A percentile compares a stretch with the other conserved stretches of the same genome.
Conservation (phyloP, 2,329 filamentous ascomycete genomes). For the Tolypocladium ovalisporum region DNA sequence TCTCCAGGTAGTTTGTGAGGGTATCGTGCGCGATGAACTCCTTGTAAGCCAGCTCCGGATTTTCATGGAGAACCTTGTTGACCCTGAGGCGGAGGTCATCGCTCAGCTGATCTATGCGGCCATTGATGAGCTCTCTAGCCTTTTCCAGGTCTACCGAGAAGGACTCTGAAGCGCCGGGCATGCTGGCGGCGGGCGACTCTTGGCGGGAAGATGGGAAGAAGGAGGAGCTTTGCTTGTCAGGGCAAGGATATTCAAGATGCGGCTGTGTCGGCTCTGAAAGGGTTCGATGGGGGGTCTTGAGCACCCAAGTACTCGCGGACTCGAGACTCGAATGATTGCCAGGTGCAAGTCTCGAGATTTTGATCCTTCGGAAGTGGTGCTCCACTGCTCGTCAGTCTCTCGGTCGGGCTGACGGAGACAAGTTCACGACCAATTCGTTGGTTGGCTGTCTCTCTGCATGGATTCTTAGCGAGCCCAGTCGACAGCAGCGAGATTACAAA, state of each 20-base stretch:
- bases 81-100: constrained; percentile 6
- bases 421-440: background rate
- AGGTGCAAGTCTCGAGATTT: too few species aligned
- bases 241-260: background rate
- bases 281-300: too few species aligned
- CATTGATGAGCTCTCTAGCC: constrained; percentile 10
- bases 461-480: background rate
- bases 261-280: too few species aligned
- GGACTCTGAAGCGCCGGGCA: background rate
- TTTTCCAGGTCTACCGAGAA: constrained; percentile 5
- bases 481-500: background rate
- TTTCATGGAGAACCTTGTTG: constrained; percentile 20
- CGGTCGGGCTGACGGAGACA: background rate
- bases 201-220: background rate
- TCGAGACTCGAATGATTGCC: too few species aligned
- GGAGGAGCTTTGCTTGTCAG: background rate
- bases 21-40: constrained; percentile 40
- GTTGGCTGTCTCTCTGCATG: background rate
- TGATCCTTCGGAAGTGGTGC: too few species aligned
- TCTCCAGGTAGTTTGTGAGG: constrained; percentile 31
- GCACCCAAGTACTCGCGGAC: too few species aligned
- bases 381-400: background rate
- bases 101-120: constrained; percentile 9
- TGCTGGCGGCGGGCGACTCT: background rate
- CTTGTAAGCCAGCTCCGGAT: constrained; percentile 40